These are phyloP conservation scores for Macrotyloma uniflorum DNA, from an alignment of 306 rosid genomes.

Conservation along the genomic window DNA sequence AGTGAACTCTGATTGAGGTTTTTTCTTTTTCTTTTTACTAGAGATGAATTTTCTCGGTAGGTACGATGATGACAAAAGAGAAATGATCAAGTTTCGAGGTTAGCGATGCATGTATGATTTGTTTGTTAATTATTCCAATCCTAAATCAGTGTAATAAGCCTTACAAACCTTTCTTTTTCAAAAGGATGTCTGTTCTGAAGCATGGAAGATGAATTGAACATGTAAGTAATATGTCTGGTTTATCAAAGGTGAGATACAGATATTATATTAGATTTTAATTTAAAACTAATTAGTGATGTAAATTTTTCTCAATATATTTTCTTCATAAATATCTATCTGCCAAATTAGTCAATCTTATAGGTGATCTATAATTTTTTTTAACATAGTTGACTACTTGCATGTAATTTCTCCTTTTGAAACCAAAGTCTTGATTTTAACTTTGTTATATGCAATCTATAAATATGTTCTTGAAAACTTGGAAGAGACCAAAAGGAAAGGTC, in stretches of 20 bases:
- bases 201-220: background rate
- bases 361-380: no score
- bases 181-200: background rate
- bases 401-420: background rate
- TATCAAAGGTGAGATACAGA: no score
- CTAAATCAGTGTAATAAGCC: background rate
- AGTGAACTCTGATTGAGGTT: no score
- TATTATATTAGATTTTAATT: no score
- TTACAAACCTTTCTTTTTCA: background rate
- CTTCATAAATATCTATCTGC: no score
- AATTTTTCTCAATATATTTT: no score
- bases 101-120: background rate
- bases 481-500: constrained; percentile 6
- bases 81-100: background rate
- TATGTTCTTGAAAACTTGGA: background rate
- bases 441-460: background rate
- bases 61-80: background rate
- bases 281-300: no score
- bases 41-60: no score
- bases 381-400: background rate
- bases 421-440: background rate
- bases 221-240: no score
- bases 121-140: background rate
- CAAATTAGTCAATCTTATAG: no score
- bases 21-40: no score